Base-by-base conservation (phyloP, 2,329 filamentous ascomycete genomes). In the Colletotrichum melonis region DNA sequence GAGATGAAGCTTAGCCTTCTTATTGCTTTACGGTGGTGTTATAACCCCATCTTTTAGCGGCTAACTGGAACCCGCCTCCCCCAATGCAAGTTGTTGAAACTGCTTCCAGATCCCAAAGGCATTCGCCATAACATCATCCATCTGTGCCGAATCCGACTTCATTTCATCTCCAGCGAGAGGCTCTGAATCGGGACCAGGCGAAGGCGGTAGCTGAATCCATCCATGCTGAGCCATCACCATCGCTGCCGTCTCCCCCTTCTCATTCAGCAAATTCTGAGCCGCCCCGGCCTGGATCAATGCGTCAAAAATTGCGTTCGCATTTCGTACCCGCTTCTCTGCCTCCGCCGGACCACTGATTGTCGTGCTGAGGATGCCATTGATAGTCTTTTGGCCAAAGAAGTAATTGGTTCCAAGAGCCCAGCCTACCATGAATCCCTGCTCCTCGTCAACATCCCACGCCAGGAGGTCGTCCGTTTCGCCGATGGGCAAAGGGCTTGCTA, bases 151-250 rank as follows among this genome's bases (percentile, higher is more conserved):
- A n/a, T n/a, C 42, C 42, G 19, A 22, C 19, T 22, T n/a, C 1
- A 4, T 2, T 2, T 22, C 42, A 1, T 19, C 19, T 1, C 19
- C 19, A 0, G 1, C 14, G 3, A 49, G 0, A n/a, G 19, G 8
- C 4, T n/a, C 42, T 9, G 42, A 22, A 22, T 49, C 19, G 19
- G 42, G 2, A 49, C 42, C 42, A n/a, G 42, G 42, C 2, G 42
- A 49, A 22, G 19, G 42, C 8, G 42, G 42, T 1, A n/a, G 42
- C 42, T n/a, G 42, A 1, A 49, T 9, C 42, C 42, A 22, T 2
- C 42, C 19, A 2, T 49, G 42, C 19, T 49, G 42, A 22, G 19
- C 19, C 42, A 49, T 49, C 42, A 49, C 19, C 42, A 49, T 49
- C 3, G 42, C 42, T n/a, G 42, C 6, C 42, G 42, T 49, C 42